Evolutionary conservation across 306 rosid genomes (phyloP).

Genomic region (Benincasa hispida): DNA sequence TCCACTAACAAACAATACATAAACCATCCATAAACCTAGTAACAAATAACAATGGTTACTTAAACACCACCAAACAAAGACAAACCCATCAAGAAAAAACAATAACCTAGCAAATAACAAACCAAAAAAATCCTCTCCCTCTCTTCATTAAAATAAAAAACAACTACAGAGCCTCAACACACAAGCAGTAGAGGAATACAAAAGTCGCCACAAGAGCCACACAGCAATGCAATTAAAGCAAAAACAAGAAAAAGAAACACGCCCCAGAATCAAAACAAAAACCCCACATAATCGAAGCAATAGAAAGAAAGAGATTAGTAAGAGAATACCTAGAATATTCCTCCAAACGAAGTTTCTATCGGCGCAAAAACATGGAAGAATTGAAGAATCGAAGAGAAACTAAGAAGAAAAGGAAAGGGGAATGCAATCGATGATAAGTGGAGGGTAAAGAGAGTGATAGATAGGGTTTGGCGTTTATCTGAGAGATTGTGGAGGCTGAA

Average conservation of each 20-base stretch:
- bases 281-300: neutral
- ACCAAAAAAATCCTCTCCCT: neutral
- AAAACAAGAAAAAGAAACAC: neutral
- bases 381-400: neutral
- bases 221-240: neutral
- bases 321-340: neutral
- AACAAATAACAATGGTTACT: neutral
- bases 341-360: neutral
- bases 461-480: constrained; percentile 1
- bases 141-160: neutral
- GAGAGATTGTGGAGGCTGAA: neutral
- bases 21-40: neutral
- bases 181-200: neutral
- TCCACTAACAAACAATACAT: neutral
- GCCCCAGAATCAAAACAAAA: neutral
- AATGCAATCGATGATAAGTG: neutral
- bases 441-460: neutral
- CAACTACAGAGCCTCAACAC: neutral
- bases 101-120: neutral
- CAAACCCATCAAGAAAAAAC: neutral
- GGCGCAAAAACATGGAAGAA: neutral
- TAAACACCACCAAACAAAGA: neutral
- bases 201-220: neutral
- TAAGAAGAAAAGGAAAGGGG: neutral
- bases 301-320: neutral